Conservation (phyloP, 805 yeast species). For the Ogataea zsoltii region DNA sequence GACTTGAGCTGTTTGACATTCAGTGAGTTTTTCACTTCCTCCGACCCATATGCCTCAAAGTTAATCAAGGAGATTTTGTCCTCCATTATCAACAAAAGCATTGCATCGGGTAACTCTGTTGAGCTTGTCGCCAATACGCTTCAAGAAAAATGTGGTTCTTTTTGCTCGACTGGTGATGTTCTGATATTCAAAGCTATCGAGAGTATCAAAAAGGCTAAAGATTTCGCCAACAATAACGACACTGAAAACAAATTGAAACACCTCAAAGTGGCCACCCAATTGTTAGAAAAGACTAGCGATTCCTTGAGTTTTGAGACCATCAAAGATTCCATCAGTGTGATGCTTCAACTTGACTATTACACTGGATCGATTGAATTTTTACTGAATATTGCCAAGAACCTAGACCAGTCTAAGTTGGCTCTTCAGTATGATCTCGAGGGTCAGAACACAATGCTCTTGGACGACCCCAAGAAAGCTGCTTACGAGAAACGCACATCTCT, state of each 20-base stretch:
- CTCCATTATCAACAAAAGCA: slow-evolving; percentile 84
- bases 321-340: slow-evolving; percentile 75
- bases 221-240: slow-evolving; percentile 68
- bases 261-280: slow-evolving; percentile 68
- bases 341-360: slow-evolving; percentile 74
- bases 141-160: slow-evolving; percentile 92
- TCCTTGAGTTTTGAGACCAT: slow-evolving; percentile 76
- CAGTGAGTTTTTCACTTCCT: slow-evolving; percentile 76
- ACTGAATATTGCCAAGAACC: slow-evolving; percentile 69
- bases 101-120: slow-evolving; percentile 88
- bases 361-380: slow-evolving; percentile 86
- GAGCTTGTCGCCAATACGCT: slow-evolving; percentile 84
- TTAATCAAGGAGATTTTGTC: slow-evolving; percentile 84
- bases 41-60: slow-evolving; percentile 52
- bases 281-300: slow-evolving; percentile 79
- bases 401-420: slow-evolving; percentile 62
- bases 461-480: slow-evolving; percentile 51
- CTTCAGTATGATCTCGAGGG: slow-evolving; percentile 51
- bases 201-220: slow-evolving; percentile 83
- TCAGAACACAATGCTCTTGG: slow-evolving; percentile 29
- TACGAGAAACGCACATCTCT: slow-evolving; percentile 57
- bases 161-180: slow-evolving; percentile 92
- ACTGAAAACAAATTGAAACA: slow-evolving; percentile 65
- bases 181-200: slow-evolving; percentile 92
- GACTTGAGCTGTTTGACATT: slow-evolving; percentile 68